A percentile compares a stretch with the other conserved stretches of the same genome.
Evolutionary conservation across 179 eudicot genomes (phyloP).

Genomic region (Beta corolliflora): DNA sequence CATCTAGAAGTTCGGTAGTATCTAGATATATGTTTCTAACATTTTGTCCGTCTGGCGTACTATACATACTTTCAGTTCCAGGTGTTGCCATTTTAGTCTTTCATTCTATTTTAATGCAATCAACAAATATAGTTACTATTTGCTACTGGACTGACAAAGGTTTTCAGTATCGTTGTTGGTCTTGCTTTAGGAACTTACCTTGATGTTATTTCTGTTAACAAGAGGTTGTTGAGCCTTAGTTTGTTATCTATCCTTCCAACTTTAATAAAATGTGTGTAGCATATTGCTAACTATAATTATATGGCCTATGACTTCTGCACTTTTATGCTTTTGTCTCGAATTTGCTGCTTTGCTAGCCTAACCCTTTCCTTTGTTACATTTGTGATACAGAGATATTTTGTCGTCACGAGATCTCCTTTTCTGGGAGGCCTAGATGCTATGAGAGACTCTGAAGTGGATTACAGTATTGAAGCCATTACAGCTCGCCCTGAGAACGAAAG

Average conservation of each 20-base stretch:
- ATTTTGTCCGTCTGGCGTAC: not conserved
- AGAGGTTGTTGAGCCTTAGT: not conserved
- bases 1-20: not conserved
- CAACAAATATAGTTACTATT: not conserved
- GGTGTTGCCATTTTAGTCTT: too few relatives aligned
- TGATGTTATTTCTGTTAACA: not conserved
- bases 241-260: not conserved
- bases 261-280: too few relatives aligned
- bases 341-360: not conserved
- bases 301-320: not conserved
- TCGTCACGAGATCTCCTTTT: conserved; percentile 75
- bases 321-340: not conserved
- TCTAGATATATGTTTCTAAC: not conserved
- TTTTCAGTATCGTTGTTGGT: not conserved
- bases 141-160: not conserved
- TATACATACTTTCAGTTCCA: not conserved
- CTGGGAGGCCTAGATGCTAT: conserved; percentile 79
- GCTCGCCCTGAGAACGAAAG: conserved; percentile 82
- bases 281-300: not conserved
- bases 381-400: conserved; percentile 76
- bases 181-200: not conserved
- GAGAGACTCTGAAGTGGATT: conserved; percentile 81
- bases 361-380: not conserved
- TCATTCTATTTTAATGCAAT: too few relatives aligned
- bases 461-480: conserved; percentile 70